Evolutionary conservation across 2,329 filamentous ascomycete genomes (phyloP).

Genomic region (Xylariomycetidae sp.): DNA sequence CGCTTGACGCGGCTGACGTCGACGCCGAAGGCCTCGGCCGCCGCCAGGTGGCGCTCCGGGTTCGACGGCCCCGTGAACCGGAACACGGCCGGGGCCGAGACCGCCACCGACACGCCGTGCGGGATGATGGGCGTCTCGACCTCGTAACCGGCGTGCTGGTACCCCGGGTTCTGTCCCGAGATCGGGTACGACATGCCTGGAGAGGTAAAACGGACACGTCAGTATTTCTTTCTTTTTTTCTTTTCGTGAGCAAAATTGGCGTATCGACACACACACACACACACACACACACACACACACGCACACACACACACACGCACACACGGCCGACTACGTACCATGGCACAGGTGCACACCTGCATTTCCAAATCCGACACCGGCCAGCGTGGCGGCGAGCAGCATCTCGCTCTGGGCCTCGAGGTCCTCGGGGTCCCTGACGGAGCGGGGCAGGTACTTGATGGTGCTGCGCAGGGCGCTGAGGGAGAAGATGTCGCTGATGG

Average conservation of each 20-base stretch:
- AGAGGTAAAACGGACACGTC: too few species aligned
- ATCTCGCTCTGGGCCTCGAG: constrained; percentile 91
- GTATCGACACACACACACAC: too few species aligned
- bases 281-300: too few species aligned
- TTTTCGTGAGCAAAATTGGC: too few species aligned
- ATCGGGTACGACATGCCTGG: constrained; percentile 95
- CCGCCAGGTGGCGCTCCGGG: constrained; percentile 83
- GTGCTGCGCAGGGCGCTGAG: constrained; percentile 78
- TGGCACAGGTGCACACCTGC: constrained; percentile 83
- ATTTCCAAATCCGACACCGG: constrained; percentile 95
- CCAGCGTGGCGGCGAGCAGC: constrained; percentile 89
- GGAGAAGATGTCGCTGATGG: constrained; percentile 96
- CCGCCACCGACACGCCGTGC: constrained; percentile 91
- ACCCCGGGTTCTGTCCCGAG: constrained; percentile 88
- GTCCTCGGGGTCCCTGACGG: constrained; percentile 84
- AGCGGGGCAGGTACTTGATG: constrained; percentile 86
- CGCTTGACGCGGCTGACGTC: constrained; percentile 83
- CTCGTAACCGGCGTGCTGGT: constrained; percentile 83
- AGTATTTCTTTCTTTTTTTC: too few species aligned
- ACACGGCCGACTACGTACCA: too few species aligned
- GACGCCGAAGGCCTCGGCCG: constrained; percentile 85
- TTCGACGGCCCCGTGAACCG: constrained; percentile 88
- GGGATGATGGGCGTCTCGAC: constrained; percentile 78
- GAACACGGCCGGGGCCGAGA: constrained; percentile 91
- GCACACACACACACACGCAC: too few species aligned